A percentile compares a stretch with the other conserved stretches of the same genome.
These are phyloP conservation scores for Collybia nuda DNA, from an alignment of 768 basidiomycete species.

Conservation along the genomic window DNA sequence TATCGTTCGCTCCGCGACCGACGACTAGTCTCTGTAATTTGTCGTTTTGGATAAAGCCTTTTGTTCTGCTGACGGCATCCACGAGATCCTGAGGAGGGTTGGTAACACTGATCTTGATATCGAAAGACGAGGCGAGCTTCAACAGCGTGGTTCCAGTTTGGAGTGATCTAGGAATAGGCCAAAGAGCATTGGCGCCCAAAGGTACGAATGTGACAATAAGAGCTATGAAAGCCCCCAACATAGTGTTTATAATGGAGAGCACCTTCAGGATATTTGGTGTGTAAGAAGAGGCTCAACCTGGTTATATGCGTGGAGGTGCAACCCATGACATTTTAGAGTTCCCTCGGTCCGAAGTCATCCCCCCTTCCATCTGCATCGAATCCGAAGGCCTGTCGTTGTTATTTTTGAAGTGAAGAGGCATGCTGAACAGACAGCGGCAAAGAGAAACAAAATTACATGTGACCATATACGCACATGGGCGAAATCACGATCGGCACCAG, in stretches of 20 bases:
- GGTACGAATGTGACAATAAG: slow-evolving; percentile 9
- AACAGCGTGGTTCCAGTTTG: slow-evolving; percentile 41
- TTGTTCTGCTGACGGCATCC: slow-evolving; percentile 55
- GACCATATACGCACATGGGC: too few relatives aligned
- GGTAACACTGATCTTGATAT: slow-evolving; percentile 42
- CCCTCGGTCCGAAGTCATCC: too few relatives aligned
- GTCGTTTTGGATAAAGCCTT: slow-evolving; percentile 44
- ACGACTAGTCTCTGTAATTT: slow-evolving; percentile 59
- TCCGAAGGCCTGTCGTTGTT: too few relatives aligned
- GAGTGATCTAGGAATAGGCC: slow-evolving; percentile 49
- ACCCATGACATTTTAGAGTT: too few relatives aligned
- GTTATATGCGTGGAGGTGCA: too few relatives aligned
- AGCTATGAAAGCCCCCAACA: slow-evolving; percentile 6
- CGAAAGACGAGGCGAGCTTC: slow-evolving; percentile 49
- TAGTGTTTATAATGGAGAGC: neutral
- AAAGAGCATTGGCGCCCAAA: slow-evolving; percentile 28
- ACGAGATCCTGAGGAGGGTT: slow-evolving; percentile 54
- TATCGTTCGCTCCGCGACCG: slow-evolving; percentile 55
- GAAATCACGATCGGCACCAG: too few relatives aligned
- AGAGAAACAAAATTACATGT: too few relatives aligned
- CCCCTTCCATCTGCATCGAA: too few relatives aligned
- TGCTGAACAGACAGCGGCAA: too few relatives aligned
- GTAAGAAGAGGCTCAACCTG: too few relatives aligned
- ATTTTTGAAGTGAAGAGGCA: too few relatives aligned
- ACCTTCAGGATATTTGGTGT: too few relatives aligned